Conservation (phyloP, 768 basidiomycete species). For the Tylopilus intermedius region DNA sequence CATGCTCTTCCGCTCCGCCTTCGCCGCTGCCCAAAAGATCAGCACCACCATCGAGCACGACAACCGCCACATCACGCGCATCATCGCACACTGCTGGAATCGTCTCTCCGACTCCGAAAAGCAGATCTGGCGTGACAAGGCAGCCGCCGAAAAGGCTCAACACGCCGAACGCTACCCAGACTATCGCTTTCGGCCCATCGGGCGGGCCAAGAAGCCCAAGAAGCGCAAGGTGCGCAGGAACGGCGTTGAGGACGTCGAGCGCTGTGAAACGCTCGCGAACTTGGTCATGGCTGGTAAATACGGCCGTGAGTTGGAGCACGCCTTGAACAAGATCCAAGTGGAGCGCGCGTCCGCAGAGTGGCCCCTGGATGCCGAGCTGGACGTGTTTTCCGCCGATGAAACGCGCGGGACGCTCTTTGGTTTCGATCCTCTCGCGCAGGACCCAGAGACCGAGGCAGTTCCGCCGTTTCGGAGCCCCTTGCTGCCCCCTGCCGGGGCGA, state of each 20-base stretch:
- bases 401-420: neutral
- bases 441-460: constrained; percentile 6
- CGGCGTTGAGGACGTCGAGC: constrained; percentile 41
- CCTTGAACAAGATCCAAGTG: constrained; percentile 35
- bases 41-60: constrained; percentile 47
- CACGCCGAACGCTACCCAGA: constrained; percentile 47
- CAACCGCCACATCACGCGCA: constrained; percentile 54
- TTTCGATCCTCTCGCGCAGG: neutral
- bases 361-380: neutral
- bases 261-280: constrained; percentile 47
- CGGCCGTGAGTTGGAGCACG: constrained; percentile 44
- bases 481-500: constrained; percentile 22
- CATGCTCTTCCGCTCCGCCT: constrained; percentile 60
- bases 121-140: constrained; percentile 45
- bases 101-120: constrained; percentile 47
- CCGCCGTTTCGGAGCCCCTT: constrained; percentile 28
- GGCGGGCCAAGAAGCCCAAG: constrained; percentile 39
- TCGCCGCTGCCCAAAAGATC: constrained; percentile 50
- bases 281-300: constrained; percentile 47
- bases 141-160: constrained; percentile 46
- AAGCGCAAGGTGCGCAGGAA: constrained; percentile 53
- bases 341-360: neutral
- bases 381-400: neutral
- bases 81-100: constrained; percentile 53
- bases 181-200: constrained; percentile 50